Evolutionary conservation across 2,329 filamentous ascomycete species (phyloP).

Genomic region (Thielaviopsis ethacetica): DNA sequence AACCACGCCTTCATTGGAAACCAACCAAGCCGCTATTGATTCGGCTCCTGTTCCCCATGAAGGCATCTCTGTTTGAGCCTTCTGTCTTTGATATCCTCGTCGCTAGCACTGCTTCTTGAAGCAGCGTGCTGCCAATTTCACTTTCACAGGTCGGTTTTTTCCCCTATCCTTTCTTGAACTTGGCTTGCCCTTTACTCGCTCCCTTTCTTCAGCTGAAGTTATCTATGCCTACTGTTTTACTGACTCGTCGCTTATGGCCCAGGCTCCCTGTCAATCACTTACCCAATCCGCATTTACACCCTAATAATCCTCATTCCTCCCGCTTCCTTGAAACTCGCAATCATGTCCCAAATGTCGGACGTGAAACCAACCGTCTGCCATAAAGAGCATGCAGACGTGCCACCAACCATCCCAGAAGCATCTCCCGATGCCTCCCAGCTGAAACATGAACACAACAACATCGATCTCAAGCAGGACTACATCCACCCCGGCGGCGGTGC

Average conservation of each 20-base stretch:
- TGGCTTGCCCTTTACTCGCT: no score
- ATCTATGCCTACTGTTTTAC: no score
- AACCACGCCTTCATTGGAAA: no score
- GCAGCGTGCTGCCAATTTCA: background rate
- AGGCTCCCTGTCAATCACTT: no score
- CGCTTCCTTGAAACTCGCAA: background rate
- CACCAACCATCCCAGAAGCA: background rate
- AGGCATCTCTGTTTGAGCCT: background rate
- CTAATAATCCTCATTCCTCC: background rate
- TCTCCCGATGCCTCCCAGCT: background rate
- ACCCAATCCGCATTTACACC: background rate
- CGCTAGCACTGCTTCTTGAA: slow-evolving; percentile 1
- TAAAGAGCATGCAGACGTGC: background rate
- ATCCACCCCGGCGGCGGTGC: background rate
- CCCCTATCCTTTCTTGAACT: no score
- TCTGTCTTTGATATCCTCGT: background rate
- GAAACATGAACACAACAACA: slow-evolving; percentile 2
- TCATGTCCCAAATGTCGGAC: background rate
- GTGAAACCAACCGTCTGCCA: background rate
- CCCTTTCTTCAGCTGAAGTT: no score
- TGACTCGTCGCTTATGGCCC: no score
- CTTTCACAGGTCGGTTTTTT: no score
- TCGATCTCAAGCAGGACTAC: background rate
- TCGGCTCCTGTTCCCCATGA: background rate
- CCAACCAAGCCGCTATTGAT: no score